Conservation (phyloP, 768 basidiomycete species). For the Gloeopeniophorella convolvens region DNA sequence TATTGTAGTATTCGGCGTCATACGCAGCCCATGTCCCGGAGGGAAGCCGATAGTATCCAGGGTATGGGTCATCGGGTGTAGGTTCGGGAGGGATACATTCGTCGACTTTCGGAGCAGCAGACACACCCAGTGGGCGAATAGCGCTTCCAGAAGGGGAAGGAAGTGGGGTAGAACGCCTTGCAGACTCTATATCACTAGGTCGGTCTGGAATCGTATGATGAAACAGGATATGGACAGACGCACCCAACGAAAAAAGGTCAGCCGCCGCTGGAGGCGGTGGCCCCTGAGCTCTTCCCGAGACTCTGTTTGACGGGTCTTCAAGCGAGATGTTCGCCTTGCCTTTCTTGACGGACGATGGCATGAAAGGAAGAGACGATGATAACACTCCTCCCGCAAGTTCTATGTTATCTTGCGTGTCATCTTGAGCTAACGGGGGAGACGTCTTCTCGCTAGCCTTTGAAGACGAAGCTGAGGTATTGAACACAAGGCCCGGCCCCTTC, state of each 20-base stretch:
- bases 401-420: not conserved
- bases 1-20: constrained; percentile 61
- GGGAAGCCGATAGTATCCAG: constrained; percentile 81
- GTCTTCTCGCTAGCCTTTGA: not conserved
- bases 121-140: constrained; percentile 30
- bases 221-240: constrained; percentile 19
- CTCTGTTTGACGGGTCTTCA: constrained; percentile 24
- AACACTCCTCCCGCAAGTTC: constrained; percentile 5
- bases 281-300: constrained; percentile 12
- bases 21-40: constrained; percentile 75
- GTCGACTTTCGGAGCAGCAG: constrained; percentile 64
- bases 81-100: constrained; percentile 71
- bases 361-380: constrained; percentile 40
- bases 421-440: not conserved
- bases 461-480: constrained; percentile 34
- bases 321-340: constrained; percentile 45
- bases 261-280: constrained; percentile 30
- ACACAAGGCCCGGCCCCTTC: constrained; percentile 53
- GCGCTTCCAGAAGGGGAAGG: constrained; percentile 20
- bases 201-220: too few species aligned
- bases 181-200: too few species aligned
- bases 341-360: constrained; percentile 53
- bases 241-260: constrained; percentile 69
- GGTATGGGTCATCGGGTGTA: constrained; percentile 67
- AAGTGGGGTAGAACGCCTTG: too few species aligned